phyloP scores from a whole-genome alignment of 1,139 yeast species.

The Saccharomyces hybrid region DNA sequence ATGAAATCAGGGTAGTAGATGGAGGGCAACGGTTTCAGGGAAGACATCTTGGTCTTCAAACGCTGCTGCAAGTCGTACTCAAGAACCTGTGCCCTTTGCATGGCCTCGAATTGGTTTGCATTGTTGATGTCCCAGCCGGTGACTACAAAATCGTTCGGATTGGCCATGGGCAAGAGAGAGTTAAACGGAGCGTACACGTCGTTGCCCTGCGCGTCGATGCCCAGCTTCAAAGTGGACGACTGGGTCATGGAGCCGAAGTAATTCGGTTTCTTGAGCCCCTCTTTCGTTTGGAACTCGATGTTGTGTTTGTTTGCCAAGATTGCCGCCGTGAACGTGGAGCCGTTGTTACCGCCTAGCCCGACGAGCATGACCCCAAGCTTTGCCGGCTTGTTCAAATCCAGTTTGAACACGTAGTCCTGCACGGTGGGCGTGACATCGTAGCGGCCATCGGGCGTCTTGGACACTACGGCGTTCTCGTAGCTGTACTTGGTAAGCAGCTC shows the following conservation, averaged over 20 bases:
- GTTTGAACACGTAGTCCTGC: conserved; percentile 75
- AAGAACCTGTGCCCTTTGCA: conserved; percentile 79
- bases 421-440: conserved; percentile 64
- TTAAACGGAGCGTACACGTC: conserved; percentile 93
- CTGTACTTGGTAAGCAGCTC: conserved; percentile 62
- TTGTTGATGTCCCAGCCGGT: conserved; percentile 93
- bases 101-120: conserved; percentile 64
- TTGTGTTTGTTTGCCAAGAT: conserved; percentile 78
- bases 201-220: conserved; percentile 71
- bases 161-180: conserved; percentile 76
- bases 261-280: conserved; percentile 72
- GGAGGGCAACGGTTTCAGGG: conserved; percentile 68
- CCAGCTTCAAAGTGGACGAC: conserved; percentile 82
- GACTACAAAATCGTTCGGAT: conserved; percentile 83
- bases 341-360: conserved; percentile 95
- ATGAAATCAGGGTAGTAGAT: conserved; percentile 93
- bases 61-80: conserved; percentile 79
- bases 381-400: conserved; percentile 65
- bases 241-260: conserved; percentile 96
- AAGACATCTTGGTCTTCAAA: conserved; percentile 57
- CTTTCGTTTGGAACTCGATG: conserved; percentile 72
- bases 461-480: conserved; percentile 57
- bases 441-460: conserved; percentile 3
- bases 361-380: conserved; percentile 85
- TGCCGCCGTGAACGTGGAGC: conserved; percentile 83